Percentiles rank a stretch among this genome's conserved stretches.
Evolutionary conservation across 2,329 filamentous ascomycete species (phyloP).

Genomic region (Chaetomiaceae sp.): DNA sequence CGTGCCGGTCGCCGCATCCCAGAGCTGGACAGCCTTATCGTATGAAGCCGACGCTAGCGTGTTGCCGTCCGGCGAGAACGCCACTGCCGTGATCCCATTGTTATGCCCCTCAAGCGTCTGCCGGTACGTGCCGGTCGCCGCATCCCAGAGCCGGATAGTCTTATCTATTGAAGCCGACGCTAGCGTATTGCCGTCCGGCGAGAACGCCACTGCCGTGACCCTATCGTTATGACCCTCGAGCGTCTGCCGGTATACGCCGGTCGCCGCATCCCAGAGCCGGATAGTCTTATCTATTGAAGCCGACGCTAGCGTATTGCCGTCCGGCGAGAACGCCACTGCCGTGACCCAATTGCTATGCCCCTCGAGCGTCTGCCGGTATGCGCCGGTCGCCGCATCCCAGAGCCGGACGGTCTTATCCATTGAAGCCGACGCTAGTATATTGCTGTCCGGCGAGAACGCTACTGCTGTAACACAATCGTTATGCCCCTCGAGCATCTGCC

Average conservation of each 20-base stretch:
- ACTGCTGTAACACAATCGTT: constrained; percentile 9
- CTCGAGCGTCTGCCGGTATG: constrained; percentile 8
- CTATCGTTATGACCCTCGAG: constrained; percentile 8
- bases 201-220: background rate
- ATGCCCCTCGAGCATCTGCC: constrained; percentile 17
- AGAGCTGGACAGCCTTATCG: background rate
- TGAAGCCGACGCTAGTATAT: too few relatives aligned
- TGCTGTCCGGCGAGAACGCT: constrained; percentile 20
- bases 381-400: constrained; percentile 1
- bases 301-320: too few relatives aligned
- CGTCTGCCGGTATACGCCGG: constrained; percentile 5
- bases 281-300: too few relatives aligned
- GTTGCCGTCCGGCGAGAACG: too few relatives aligned
- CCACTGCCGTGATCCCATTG: too few relatives aligned
- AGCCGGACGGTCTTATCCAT: too few relatives aligned
- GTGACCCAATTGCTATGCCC: too few relatives aligned
- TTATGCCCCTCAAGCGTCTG: constrained; percentile 13
- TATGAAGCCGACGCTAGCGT: background rate
- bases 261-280: background rate
- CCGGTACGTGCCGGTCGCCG: constrained; percentile 1
- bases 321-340: too few relatives aligned
- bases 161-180: background rate
- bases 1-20: constrained; percentile 1
- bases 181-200: too few relatives aligned
- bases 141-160: background rate